Conservation (phyloP, 2,329 filamentous ascomycete genomes). For the Penicillium sp. region DNA sequence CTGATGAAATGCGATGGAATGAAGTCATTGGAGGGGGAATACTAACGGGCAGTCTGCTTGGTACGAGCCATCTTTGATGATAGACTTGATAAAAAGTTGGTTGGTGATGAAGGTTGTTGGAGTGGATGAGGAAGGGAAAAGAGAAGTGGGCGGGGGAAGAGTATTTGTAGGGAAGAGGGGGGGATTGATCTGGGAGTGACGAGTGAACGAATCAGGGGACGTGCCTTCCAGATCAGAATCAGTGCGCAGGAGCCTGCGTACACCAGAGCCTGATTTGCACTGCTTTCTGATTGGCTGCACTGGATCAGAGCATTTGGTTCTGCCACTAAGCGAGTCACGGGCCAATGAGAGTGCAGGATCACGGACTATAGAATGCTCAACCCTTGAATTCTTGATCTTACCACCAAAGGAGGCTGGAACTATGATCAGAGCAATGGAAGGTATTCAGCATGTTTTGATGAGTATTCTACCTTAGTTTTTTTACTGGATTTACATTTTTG, state of each 20-base stretch:
- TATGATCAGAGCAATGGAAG: slow-evolving; percentile 16
- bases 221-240: slow-evolving; percentile 24
- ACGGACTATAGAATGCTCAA: slow-evolving; percentile 31
- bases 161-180: slow-evolving; percentile 43
- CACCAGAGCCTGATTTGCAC: slow-evolving; percentile 35
- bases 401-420: slow-evolving; percentile 22
- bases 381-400: slow-evolving; percentile 37
- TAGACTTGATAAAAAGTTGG: slow-evolving; percentile 35
- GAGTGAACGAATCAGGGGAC: slow-evolving; percentile 20
- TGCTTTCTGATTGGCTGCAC: slow-evolving; percentile 21
- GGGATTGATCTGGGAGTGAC: slow-evolving; percentile 37
- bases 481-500: slow-evolving; percentile 16
- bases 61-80: slow-evolving; percentile 51
- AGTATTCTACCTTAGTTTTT: slow-evolving; percentile 16
- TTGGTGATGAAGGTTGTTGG: slow-evolving; percentile 32
- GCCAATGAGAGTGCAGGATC: slow-evolving; percentile 44
- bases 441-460: slow-evolving; percentile 16
- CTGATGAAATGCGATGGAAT: not conserved
- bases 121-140: slow-evolving; percentile 39
- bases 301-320: slow-evolving; percentile 13
- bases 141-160: slow-evolving; percentile 40
- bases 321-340: slow-evolving; percentile 37
- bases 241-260: slow-evolving; percentile 30
- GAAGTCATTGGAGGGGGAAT: slow-evolving; percentile 17
- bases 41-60: slow-evolving; percentile 57